Conservation (phyloP, 768 basidiomycete species). For the Hirschioporus abietinus region DNA sequence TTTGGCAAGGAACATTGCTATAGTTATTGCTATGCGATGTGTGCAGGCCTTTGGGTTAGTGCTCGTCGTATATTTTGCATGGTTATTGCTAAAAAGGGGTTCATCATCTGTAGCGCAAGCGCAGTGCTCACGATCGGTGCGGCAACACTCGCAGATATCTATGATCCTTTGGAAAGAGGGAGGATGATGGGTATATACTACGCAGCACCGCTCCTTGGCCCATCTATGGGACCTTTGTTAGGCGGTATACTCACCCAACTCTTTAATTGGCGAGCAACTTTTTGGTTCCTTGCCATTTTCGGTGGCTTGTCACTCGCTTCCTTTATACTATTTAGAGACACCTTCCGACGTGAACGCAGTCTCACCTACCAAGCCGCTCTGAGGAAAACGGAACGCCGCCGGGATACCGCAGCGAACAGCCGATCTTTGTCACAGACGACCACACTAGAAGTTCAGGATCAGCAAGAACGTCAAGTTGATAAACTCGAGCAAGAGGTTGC, state of each 20-base stretch:
- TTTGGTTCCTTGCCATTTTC: constrained; percentile 75
- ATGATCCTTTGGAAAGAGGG: constrained; percentile 68
- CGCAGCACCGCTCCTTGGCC: constrained; percentile 72
- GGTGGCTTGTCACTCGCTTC: constrained; percentile 46
- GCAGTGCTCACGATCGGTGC: constrained; percentile 70
- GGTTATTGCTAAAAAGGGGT: constrained; percentile 5
- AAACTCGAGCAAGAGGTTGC: neutral
- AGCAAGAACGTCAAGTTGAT: neutral
- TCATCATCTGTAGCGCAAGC: constrained; percentile 42
- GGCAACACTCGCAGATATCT: constrained; percentile 75
- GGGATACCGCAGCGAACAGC: neutral
- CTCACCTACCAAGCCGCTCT: constrained; percentile 70
- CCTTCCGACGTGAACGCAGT: constrained; percentile 79
- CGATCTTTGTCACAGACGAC: neutral
- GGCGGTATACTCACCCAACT: constrained; percentile 63
- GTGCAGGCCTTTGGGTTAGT: constrained; percentile 57
- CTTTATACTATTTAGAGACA: constrained; percentile 73
- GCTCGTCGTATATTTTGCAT: neutral
- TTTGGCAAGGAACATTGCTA: constrained; percentile 45
- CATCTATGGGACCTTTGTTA: constrained; percentile 62
- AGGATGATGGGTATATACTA: constrained; percentile 81
- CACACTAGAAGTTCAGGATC: neutral
- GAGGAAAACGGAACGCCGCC: constrained; percentile 25
- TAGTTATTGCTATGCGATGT: constrained; percentile 62
- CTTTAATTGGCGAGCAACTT: constrained; percentile 74